Evolutionary conservation across 768 basidiomycete species (phyloP), one percentile per base, ranked within the genome.

Genomic region (Daedalea quercina): DNA sequence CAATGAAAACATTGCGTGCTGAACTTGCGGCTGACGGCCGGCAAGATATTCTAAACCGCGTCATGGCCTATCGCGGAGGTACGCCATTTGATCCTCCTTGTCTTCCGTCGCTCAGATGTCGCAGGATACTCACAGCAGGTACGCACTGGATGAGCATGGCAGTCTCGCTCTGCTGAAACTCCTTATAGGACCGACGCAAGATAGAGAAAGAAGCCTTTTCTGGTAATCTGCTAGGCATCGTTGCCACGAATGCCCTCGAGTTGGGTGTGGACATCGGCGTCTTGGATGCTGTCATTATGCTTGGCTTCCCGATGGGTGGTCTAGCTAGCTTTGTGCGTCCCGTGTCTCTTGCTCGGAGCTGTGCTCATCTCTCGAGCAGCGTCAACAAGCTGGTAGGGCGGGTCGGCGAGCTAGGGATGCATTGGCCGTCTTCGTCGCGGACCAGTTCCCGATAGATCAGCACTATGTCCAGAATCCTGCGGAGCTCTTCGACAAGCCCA

Each of bases 201-300:
- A 94, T 94, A 47, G 92, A 95, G 66, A 73, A 79, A 43, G 87
- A 94, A 61, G 92, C 93, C 3, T 95, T 95, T 63, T 81, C 84
- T 1, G 90, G 91, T 2, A 76, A 80, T 56, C 73, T 94, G 9
- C 78, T 95, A 0, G 92, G 93, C 12, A 86, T 94, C 43, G 77
- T 95, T 31, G 88, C 91, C 0, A 95, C 92, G 0, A 94, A 92
- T 60, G 92, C 92, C 0, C 76, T 94, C 12, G 93, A 95, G 66
- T 79, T 94, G 7, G 91, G 91, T 13, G 85, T 93, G n/a, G 90
- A 94, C 60, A 93, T 94, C 33, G 91, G 90, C 15, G 80, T 77
- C n/a, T 67, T 94, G 48, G 93, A 94, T 62, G 89, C 87, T 7
- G 92, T 94, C 40, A 80, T 95, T 51, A 89, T 92, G 79, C 78